Evolutionary conservation across 495 filamentous ascomycete genomes (phyloP), one percentile per base, ranked within the genome.

Genomic region (Trichoderma asperelloides): DNA sequence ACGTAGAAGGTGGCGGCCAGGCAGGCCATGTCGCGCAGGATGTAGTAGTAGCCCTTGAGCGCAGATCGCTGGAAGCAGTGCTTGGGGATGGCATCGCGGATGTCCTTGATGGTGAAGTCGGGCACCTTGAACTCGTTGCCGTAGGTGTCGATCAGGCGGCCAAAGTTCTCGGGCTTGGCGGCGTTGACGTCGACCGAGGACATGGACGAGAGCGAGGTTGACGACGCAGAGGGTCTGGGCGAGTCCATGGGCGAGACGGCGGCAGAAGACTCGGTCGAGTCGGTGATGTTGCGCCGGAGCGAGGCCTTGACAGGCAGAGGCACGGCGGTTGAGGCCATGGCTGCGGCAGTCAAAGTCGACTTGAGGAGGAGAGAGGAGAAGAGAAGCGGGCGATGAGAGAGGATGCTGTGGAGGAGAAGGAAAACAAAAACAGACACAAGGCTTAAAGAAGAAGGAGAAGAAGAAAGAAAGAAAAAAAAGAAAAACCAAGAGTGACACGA

Each of bases 201-300:
- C 79, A 97, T 82, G 55, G 94, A 97, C 37, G 94, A 97, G 64
- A 97, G 84, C 3, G 94, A 97, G 6, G 95, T 96, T 25, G 90
- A 89, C 11, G 93, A 97, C 23, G 91, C 86, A 13, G 92, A 96
- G 45, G 86, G 86, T 41, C 84, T 82, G 65, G 92, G 92, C 65
- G 87, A 89, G 71, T 88, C 85, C 51, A 82, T 74, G 7, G 89
- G 89, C 13, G 91, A 92, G 45, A 80, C 84, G 43, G 86, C 79
- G 57, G 85, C 84, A 3, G 89, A 89, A 37, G 88, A 88, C n/a
- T 70, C 47, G 62, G 78, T 77, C 39, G 78, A 77, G 67, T 81
- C 80, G 45, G 67, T 57, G 18, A 73, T 64, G 55, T 76, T 78
- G 65, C 78, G 75, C 64, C 79, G 77, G 9, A 81, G 74, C 33